These are phyloP conservation scores for Quercus tomentella DNA, from an alignment of 331 rosid genomes.

Conservation along the genomic window DNA sequence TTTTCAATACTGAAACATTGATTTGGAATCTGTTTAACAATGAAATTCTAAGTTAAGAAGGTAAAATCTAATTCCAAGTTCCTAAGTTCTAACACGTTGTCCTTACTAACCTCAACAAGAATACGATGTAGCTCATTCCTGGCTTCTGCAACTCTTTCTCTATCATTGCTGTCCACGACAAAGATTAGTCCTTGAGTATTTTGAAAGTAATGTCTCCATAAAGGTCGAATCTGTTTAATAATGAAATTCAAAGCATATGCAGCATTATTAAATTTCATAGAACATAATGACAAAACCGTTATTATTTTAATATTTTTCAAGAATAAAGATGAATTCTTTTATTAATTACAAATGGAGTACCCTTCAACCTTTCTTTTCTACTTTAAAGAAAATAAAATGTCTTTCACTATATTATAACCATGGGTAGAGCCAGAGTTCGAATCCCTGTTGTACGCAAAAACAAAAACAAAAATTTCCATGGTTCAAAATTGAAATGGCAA, in stretches of 20 bases:
- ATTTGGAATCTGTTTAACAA: too few relatives aligned
- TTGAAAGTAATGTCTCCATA: slow-evolving; percentile 55
- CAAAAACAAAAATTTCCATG: too few relatives aligned
- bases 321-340: background rate
- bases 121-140: slow-evolving; percentile 41
- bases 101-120: slow-evolving; percentile 25
- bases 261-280: background rate
- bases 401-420: too few relatives aligned
- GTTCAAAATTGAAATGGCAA: too few relatives aligned
- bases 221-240: slow-evolving; percentile 40
- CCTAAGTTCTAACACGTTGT: background rate
- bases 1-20: too few relatives aligned
- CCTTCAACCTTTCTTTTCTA: too few relatives aligned
- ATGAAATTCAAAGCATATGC: background rate
- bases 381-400: too few relatives aligned
- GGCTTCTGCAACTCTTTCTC: slow-evolving; percentile 41
- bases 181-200: slow-evolving; percentile 46
- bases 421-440: too few relatives aligned
- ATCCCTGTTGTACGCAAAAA: too few relatives aligned
- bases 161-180: slow-evolving; percentile 50
- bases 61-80: background rate
- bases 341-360: too few relatives aligned
- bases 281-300: background rate
- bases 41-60: background rate
- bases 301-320: background rate